Evolutionary conservation across 257 asterid genomes (phyloP), one percentile per base, ranked within the genome.

Genomic region (Buddleja alternifolia): DNA sequence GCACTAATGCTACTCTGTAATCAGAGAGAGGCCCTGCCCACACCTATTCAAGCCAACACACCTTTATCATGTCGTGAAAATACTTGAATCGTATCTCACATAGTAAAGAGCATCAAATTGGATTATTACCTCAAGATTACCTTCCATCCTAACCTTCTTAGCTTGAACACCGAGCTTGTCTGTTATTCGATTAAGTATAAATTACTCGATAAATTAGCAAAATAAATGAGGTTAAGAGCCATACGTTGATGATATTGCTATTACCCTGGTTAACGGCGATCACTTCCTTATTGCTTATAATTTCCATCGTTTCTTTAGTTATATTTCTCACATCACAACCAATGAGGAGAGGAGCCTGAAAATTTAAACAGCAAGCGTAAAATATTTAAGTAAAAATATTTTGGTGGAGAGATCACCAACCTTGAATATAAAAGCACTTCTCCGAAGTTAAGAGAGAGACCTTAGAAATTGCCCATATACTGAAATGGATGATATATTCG

Each of bases 401-500:
- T 40, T 2, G 59, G 17, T 39, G 0, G 10, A 41, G 50, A 10
- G 20, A 20, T 53, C 8, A 23, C 36, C 20, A 32, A 0, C 4
- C 42, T 16, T 12, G 34, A 53, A 16, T 25, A 29, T 10, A 16
- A 7, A 9, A 34, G 52, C 6, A 70, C 32, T 21, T 48, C 15
- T 46, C 8, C 10, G 9, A 10, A 60, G 78, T 54, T 20, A 42
- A 2, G 14, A 37, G 66, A 65, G 21, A 67, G 51, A 88, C 97
- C 96, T 93, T 90, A 7, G 97, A 90, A 58, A 86, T 88, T 1
- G 95, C 96, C 98, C 98, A 93, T 39, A 93, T 10, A 72, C 98
- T 93, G 57, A 93, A 93, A 70, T 90, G 98, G 55, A 88, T 76
- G 7, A 88, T 85, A 52, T 90, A 93, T 63, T 93, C 98, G 16